Conservation (phyloP, 768 basidiomycete species). For the Pisolithus sp. region DNA sequence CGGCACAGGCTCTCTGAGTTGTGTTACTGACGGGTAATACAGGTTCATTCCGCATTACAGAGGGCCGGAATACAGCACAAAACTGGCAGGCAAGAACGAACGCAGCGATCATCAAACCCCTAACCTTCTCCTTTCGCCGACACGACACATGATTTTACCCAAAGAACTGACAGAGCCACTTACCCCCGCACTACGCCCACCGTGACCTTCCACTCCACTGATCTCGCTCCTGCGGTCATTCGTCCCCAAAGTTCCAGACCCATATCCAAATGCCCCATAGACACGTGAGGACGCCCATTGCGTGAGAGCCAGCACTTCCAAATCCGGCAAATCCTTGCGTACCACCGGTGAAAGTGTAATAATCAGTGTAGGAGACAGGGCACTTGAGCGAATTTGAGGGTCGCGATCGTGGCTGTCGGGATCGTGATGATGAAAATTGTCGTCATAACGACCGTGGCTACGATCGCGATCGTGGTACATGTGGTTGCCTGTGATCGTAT, state of each 20-base stretch:
- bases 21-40: too few relatives aligned
- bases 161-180: slow-evolving; percentile 8
- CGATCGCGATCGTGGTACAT: slow-evolving; percentile 11
- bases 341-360: slow-evolving; percentile 82
- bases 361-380: slow-evolving; percentile 44
- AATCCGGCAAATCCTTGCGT: slow-evolving; percentile 55
- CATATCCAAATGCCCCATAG: slow-evolving; percentile 42
- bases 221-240: slow-evolving; percentile 21
- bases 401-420: slow-evolving; percentile 7
- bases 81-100: too few relatives aligned
- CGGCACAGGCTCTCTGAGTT: too few relatives aligned
- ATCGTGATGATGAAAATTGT: slow-evolving; percentile 10
- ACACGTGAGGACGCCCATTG: slow-evolving; percentile 71
- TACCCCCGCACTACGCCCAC: slow-evolving; percentile 66
- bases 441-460: slow-evolving; percentile 10
- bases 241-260: not conserved
- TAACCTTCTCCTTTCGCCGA: not conserved
- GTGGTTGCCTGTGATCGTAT: slow-evolving; percentile 8
- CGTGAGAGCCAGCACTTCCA: slow-evolving; percentile 65
- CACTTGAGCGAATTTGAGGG: slow-evolving; percentile 8
- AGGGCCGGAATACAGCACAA: too few relatives aligned
- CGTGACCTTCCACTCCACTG: slow-evolving; percentile 57
- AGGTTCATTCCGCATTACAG: too few relatives aligned
- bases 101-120: not conserved
- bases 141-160: not conserved